phyloP scores from a whole-genome alignment of 2,329 filamentous ascomycete species.

The Ophiostoma pallidulum region DNA sequence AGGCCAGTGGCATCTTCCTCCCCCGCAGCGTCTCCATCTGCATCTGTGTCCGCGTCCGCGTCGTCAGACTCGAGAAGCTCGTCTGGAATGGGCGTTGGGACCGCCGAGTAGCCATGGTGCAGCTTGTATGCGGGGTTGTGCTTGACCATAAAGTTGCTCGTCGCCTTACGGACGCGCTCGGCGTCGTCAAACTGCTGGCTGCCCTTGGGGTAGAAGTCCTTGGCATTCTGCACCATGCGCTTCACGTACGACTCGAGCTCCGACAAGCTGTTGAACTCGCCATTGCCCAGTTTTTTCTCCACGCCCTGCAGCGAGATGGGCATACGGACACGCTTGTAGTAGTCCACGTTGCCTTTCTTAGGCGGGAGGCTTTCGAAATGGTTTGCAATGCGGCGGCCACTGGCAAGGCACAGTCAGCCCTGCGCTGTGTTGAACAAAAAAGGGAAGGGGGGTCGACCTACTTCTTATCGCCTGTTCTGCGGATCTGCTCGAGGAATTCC shows the following conservation, averaged over 20 bases:
- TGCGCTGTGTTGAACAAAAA: background rate
- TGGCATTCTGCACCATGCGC: slow-evolving; percentile 79
- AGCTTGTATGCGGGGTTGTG: slow-evolving; percentile 74
- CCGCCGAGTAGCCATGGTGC: slow-evolving; percentile 55
- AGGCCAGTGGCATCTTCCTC: slow-evolving; percentile 26
- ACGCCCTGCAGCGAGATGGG: slow-evolving; percentile 72
- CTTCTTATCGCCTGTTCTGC: slow-evolving; percentile 72
- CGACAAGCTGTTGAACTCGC: slow-evolving; percentile 61
- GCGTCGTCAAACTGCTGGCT: slow-evolving; percentile 73
- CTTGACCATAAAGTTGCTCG: slow-evolving; percentile 81
- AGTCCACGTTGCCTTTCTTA: slow-evolving; percentile 55
- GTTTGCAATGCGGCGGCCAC: slow-evolving; percentile 63
- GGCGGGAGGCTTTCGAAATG: slow-evolving; percentile 66
- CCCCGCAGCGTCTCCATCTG: slow-evolving; percentile 26
- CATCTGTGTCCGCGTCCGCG: slow-evolving; percentile 15
- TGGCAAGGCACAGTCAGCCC: slow-evolving; percentile 21
- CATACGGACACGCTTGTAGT: slow-evolving; percentile 67
- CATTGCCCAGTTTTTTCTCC: slow-evolving; percentile 61
- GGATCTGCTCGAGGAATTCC: slow-evolving; percentile 65
- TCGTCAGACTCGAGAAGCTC: slow-evolving; percentile 26
- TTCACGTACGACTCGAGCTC: slow-evolving; percentile 78
- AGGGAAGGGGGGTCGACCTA: slow-evolving; percentile 32
- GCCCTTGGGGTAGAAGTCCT: slow-evolving; percentile 68
- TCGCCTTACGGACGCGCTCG: slow-evolving; percentile 74
- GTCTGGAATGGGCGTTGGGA: slow-evolving; percentile 64